phyloP scores from a whole-genome alignment of 805 yeast genomes.

The Yarrowia deformans region DNA sequence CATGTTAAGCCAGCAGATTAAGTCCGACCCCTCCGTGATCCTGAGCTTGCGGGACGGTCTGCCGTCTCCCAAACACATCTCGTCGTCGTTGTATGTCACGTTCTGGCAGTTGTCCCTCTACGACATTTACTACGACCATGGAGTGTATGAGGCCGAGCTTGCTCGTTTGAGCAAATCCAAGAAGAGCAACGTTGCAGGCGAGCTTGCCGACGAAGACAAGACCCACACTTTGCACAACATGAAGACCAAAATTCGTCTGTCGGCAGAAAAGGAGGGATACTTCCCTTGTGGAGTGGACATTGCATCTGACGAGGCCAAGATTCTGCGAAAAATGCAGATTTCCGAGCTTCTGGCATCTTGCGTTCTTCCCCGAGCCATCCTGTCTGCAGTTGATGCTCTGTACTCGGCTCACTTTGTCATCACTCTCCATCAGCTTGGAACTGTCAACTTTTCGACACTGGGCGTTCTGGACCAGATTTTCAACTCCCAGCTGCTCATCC shows the following conservation, averaged over 20 bases:
- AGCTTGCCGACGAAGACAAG: conserved; percentile 51
- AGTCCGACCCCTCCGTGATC: conserved; percentile 43
- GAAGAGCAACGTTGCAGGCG: conserved; percentile 22
- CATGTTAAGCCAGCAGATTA: conserved; percentile 54
- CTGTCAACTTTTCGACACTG: conserved; percentile 53
- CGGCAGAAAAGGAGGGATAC: conserved; percentile 47
- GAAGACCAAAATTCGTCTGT: conserved; percentile 48
- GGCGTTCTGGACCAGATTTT: conserved; percentile 58
- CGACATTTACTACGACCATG: conserved; percentile 66
- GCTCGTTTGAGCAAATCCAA: conserved; percentile 4
- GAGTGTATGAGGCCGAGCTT: conserved; percentile 59
- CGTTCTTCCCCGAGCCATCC: conserved; percentile 75
- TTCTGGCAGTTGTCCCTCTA: conserved; percentile 80
- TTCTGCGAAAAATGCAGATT: conserved; percentile 16
- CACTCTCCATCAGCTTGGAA: conserved; percentile 55
- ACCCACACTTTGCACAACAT: conserved; percentile 56
- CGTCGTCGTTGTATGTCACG: conserved; percentile 57
- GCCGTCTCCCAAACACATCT: conserved; percentile 44
- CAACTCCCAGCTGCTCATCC: conserved; percentile 57
- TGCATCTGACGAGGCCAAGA: conserved; percentile 35
- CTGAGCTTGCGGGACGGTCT: conserved; percentile 48
- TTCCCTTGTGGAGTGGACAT: conserved; percentile 41
- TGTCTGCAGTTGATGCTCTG: conserved; percentile 84
- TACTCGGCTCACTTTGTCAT: conserved; percentile 69
- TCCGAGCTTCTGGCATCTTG: conserved; percentile 64